These are phyloP conservation scores for Rhynchospora pubera DNA, from an alignment of 176 grass and related monocot genomes.

Conservation along the genomic window DNA sequence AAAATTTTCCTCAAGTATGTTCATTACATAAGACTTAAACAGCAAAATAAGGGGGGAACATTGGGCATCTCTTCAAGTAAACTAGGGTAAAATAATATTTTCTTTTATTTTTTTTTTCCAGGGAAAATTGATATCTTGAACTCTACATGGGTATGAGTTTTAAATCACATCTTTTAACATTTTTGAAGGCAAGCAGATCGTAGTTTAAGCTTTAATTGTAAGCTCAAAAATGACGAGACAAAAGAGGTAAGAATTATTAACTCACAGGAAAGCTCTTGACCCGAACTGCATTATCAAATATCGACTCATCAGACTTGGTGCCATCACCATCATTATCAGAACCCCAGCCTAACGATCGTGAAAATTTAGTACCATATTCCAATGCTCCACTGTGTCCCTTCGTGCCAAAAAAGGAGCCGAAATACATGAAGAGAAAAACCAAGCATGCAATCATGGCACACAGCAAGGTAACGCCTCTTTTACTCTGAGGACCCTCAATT, in stretches of 20 bases:
- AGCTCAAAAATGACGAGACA: neutral
- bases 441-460: constrained; percentile 59
- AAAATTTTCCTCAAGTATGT: neutral
- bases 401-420: constrained; percentile 48
- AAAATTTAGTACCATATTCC: constrained; percentile 81
- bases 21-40: neutral
- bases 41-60: neutral
- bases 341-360: constrained; percentile 63
- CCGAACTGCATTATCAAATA: constrained; percentile 52
- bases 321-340: constrained; percentile 39
- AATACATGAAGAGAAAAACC: constrained; percentile 80
- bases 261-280: constrained; percentile 86
- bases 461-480: constrained; percentile 43
- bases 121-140: neutral
- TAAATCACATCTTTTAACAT: neutral
- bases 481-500: constrained; percentile 62
- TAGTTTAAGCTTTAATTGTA: neutral
- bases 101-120: neutral
- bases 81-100: neutral
- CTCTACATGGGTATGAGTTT: neutral
- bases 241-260: constrained; percentile 9
- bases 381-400: constrained; percentile 50
- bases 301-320: constrained; percentile 59
- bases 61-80: neutral
- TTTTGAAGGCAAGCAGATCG: neutral